Evolutionary conservation across 768 basidiomycete genomes (phyloP).

Genomic region (Collybia sp.): DNA sequence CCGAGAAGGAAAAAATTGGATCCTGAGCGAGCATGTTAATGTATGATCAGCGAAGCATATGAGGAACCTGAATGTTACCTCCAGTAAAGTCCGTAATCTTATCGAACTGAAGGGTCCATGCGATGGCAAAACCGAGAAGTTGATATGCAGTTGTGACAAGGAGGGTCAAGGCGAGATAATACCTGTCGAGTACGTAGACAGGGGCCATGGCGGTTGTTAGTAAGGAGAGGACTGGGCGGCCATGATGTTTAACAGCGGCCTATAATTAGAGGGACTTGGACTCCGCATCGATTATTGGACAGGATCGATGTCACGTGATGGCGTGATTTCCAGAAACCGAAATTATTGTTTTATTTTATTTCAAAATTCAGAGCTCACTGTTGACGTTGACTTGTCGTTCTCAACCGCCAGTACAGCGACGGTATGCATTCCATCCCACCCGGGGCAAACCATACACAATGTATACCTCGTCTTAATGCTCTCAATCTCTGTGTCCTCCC

Average conservation of each 20-base stretch:
- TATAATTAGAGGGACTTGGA: conserved; percentile 7
- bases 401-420: background rate
- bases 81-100: conserved; percentile 72
- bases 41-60: background rate
- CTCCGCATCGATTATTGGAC: conserved; percentile 2
- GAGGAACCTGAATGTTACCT: conserved; percentile 29
- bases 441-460: conserved; percentile 34
- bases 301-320: background rate
- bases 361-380: background rate
- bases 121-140: conserved; percentile 56
- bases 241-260: background rate
- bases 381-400: background rate
- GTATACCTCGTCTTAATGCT: conserved; percentile 24
- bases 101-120: conserved; percentile 68
- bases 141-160: conserved; percentile 57
- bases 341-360: background rate
- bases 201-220: conserved; percentile 21
- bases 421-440: conserved; percentile 6
- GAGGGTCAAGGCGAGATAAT: conserved; percentile 44
- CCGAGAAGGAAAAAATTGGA: conserved; percentile 67
- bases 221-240: no score
- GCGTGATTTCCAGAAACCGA: background rate
- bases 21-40: conserved; percentile 22
- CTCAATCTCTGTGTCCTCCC: conserved; percentile 31
- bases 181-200: conserved; percentile 42